Evolutionary conservation across 2,329 filamentous ascomycete genomes (phyloP).

Genomic region (Metarhizium brunneum): DNA sequence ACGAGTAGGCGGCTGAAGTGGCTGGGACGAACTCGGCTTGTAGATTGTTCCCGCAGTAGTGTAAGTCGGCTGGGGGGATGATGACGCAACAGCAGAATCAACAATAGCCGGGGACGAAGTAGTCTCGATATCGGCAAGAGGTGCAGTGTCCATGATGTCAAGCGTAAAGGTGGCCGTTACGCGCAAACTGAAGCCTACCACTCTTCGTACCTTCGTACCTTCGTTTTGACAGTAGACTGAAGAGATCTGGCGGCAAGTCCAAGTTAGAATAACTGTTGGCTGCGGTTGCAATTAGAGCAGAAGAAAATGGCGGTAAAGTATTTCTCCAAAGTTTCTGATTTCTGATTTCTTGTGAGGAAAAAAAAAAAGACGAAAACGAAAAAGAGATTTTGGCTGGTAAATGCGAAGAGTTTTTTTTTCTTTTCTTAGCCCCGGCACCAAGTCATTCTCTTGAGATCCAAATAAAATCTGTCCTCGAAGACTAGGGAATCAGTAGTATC

Average conservation of each 20-base stretch:
- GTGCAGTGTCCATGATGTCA: constrained; percentile 21
- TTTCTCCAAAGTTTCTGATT: constrained; percentile 8
- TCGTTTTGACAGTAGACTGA: constrained; percentile 5
- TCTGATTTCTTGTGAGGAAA: constrained; percentile 4
- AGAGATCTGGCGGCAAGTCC: constrained; percentile 19
- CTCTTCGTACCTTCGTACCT: constrained; percentile 2
- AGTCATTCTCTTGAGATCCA: not conserved
- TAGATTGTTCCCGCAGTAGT: constrained; percentile 49
- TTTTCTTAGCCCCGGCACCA: not conserved
- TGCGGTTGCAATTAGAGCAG: not conserved
- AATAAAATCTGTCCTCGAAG: not conserved
- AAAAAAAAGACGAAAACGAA: too few relatives aligned
- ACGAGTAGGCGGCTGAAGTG: constrained; percentile 41
- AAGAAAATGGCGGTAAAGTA: not conserved
- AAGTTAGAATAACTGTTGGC: constrained; percentile 12
- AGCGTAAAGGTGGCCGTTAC: not conserved
- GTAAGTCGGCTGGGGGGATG: constrained; percentile 32
- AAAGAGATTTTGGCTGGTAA: not conserved
- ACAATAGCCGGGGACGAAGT: constrained; percentile 5
- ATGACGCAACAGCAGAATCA: constrained; percentile 9
- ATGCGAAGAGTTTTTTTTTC: not conserved
- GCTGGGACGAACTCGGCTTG: constrained; percentile 35
- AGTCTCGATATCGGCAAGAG: constrained; percentile 9
- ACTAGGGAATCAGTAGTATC: not conserved
- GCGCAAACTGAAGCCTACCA: not conserved